phyloP scores from a whole-genome alignment of 2,329 filamentous ascomycete genomes.

The Diplodia seriata region DNA sequence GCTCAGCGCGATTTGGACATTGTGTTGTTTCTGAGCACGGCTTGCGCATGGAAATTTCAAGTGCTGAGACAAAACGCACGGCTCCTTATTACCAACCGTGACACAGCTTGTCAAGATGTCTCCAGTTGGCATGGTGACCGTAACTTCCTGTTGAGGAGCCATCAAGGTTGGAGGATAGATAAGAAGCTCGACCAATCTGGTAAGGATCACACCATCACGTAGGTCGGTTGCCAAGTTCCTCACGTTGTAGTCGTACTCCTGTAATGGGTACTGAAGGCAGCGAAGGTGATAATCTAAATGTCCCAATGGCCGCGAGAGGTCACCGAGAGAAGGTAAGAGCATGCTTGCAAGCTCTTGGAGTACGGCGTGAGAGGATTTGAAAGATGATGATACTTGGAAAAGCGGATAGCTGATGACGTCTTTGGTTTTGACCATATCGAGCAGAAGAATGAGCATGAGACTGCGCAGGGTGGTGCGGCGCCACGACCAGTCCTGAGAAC shows the following conservation, averaged over 20 bases:
- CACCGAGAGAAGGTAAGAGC: conserved; percentile 65
- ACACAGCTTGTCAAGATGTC: conserved; percentile 51
- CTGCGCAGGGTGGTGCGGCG: conserved; percentile 64
- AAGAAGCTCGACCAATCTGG: conserved; percentile 65
- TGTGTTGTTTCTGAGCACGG: conserved; percentile 64
- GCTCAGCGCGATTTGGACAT: conserved; percentile 64
- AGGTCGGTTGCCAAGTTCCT: conserved; percentile 68
- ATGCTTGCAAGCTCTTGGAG: conserved; percentile 60
- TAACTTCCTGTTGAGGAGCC: conserved; percentile 48
- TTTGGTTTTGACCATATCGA: conserved; percentile 61
- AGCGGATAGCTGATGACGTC: conserved; percentile 52
- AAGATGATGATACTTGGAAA: conserved; percentile 58
- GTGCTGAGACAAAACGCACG: conserved; percentile 61
- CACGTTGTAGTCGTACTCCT: conserved; percentile 66
- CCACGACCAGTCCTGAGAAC: conserved; percentile 57
- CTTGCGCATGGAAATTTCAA: conserved; percentile 65
- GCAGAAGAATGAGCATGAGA: conserved; percentile 65
- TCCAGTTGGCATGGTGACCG: conserved; percentile 55
- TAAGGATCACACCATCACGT: conserved; percentile 66
- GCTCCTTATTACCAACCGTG: conserved; percentile 45
- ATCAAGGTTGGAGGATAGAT: conserved; percentile 53
- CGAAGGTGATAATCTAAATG: conserved; percentile 64
- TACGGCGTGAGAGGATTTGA: conserved; percentile 64
- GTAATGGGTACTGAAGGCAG: conserved; percentile 62
- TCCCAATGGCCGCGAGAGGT: conserved; percentile 61